Conservation (phyloP, 495 filamentous ascomycete species). For the Recurvomyces mirabilis region DNA sequence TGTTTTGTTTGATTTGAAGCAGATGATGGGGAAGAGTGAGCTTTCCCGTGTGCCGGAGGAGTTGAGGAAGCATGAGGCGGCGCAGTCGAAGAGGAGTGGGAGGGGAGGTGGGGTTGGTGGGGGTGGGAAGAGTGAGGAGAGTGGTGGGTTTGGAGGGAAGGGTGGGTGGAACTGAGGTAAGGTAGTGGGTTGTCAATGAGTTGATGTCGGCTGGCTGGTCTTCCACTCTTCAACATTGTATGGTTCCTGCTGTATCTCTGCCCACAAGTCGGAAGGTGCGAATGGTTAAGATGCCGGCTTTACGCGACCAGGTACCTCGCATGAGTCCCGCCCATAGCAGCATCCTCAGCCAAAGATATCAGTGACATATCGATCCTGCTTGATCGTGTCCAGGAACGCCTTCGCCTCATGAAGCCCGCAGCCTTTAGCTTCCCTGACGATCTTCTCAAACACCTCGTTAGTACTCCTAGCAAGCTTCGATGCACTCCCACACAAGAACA, state of each 20-base stretch:
- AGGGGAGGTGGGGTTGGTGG: conserved; percentile 44
- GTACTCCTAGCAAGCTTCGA: conserved; percentile 49
- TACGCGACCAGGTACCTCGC: too few species aligned
- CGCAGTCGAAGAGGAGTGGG: conserved; percentile 56
- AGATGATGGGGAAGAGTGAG: conserved; percentile 87
- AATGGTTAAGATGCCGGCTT: too few species aligned
- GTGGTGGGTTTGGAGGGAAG: conserved; percentile 48
- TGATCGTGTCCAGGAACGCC: conserved; percentile 46
- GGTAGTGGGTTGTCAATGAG: too few species aligned
- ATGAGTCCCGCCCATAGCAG: too few species aligned
- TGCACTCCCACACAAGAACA: conserved; percentile 33
- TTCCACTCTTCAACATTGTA: too few species aligned
- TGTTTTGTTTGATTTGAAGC: conserved; percentile 90
- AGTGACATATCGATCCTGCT: conserved; percentile 53
- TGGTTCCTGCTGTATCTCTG: too few species aligned
- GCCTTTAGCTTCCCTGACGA: conserved; percentile 29
- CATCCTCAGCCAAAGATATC: conserved; percentile 57
- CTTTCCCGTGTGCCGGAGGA: conserved; percentile 91
- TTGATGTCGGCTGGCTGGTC: too few species aligned
- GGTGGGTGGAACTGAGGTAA: too few species aligned
- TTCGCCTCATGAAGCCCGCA: conserved; percentile 27
- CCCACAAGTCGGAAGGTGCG: too few species aligned
- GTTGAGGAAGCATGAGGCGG: conserved; percentile 83
- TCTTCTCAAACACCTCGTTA: conserved; percentile 39
- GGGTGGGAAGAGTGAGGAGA: conserved; percentile 51